Percentiles rank a stretch among this genome's conserved stretches.
Evolutionary conservation across 2,329 filamentous ascomycete species (phyloP).

Genomic region (Calonectria multiphialidica): DNA sequence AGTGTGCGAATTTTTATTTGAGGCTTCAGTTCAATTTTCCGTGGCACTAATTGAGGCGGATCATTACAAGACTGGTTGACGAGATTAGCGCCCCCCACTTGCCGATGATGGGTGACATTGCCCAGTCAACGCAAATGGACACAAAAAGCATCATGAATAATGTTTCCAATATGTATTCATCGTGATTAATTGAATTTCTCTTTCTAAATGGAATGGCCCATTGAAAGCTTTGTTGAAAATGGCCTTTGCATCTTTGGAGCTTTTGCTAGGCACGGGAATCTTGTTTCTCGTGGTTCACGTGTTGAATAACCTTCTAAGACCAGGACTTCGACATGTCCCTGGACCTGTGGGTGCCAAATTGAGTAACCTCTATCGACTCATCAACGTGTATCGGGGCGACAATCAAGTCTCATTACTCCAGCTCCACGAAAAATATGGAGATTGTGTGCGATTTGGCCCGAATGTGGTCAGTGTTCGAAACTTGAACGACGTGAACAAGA

Average conservation of each 20-base stretch:
- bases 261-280: background rate
- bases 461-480: conserved; percentile 12
- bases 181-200: no score
- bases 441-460: conserved; percentile 9
- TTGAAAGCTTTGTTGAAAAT: background rate
- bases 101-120: no score
- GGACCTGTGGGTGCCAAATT: conserved; percentile 6
- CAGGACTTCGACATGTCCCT: conserved; percentile 7
- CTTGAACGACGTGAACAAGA: background rate
- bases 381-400: conserved; percentile 13
- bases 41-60: no score
- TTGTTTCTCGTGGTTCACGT: background rate
- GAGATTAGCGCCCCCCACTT: no score
- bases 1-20: no score
- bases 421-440: conserved; percentile 8
- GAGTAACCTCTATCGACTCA: conserved; percentile 2
- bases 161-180: no score
- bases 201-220: no score
- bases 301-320: background rate
- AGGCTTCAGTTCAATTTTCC: no score
- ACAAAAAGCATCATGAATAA: no score
- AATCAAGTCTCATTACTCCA: conserved; percentile 6
- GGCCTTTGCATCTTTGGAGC: background rate
- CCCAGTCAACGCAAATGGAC: no score
- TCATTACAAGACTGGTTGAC: no score